Evolutionary conservation across 805 yeast species (phyloP), one percentile per base, ranked within the genome.

Genomic region (Wickerhamomyces sydowiorum): DNA sequence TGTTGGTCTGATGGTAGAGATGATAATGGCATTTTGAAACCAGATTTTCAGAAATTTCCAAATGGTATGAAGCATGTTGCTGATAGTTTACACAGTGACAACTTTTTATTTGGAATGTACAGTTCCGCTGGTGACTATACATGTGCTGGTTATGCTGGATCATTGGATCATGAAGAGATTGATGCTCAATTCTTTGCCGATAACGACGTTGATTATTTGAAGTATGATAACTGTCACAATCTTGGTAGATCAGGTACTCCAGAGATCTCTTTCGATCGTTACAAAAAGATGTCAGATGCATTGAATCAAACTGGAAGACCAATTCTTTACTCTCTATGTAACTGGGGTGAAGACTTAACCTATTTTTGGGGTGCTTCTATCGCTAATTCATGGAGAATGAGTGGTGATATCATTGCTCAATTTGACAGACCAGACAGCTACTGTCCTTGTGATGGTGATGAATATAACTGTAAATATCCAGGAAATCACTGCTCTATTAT

Each of bases 51-150:
- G 21, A 57, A 56, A 38, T 59, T 59, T 39, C 64, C 65, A 13
- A 36, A 48, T 36, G 64, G 64, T 17, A 55, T 59, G 47, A 45
- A 42, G 20, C 36, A 44, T 17, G 44, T 59, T 21, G 40, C 60
- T 12, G 60, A 60, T 30, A 12, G 43, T 25, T 45, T 60, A 15
- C 64, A 60, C 41, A 49, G 42, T 15, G 29, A 45, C 33, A 59
- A 55, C 5, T 49, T 59, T 32, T 46, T 53, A 31, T 59, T 54
- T 38, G 65, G 65, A n/a, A 59, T 60, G 62, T 60, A 60, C 43
- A 56, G 62, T 5, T 50, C 56, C 19, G 65, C 65, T 31, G 65
- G 65, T n/a, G 53, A 47, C 32, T 57, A 49, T 42, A 60, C 65
- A 9, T 60, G 64, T 43, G 62, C 55, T 24, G 56, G 61, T 7